Evolutionary conservation across 2,329 filamentous ascomycete species (phyloP).

Genomic region (Metarhizium robertsii): DNA sequence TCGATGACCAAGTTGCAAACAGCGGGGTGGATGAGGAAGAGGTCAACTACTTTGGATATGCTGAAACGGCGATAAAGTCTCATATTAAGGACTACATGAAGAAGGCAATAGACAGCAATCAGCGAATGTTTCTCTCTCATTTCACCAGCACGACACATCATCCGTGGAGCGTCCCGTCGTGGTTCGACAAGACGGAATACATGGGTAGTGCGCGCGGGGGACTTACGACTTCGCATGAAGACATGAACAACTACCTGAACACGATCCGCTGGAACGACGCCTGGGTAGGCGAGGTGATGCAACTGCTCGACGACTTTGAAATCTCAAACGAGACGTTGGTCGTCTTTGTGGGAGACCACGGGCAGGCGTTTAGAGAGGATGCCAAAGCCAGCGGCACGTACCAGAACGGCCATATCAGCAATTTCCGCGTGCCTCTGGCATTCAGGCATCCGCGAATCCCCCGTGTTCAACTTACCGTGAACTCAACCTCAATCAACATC

Average conservation of each 20-base stretch:
- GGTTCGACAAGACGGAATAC: neutral
- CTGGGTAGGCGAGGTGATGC: slow-evolving; percentile 22
- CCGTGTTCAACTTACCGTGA: slow-evolving; percentile 18
- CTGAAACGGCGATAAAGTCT: slow-evolving; percentile 19
- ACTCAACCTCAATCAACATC: slow-evolving; percentile 17
- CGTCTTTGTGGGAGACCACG: slow-evolving; percentile 23
- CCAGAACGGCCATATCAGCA: slow-evolving; percentile 22
- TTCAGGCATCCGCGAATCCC: slow-evolving; percentile 26
- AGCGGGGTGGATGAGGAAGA: slow-evolving; percentile 17
- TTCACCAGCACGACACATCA: slow-evolving; percentile 25
- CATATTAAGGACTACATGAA: slow-evolving; percentile 22
- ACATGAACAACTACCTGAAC: slow-evolving; percentile 24
- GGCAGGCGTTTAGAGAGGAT: slow-evolving; percentile 23
- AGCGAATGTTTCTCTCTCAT: slow-evolving; percentile 23
- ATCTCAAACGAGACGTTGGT: slow-evolving; percentile 22
- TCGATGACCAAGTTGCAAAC: slow-evolving; percentile 12
- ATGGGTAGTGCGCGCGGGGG: neutral
- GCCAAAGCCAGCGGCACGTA: slow-evolving; percentile 19
- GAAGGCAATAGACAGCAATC: slow-evolving; percentile 16
- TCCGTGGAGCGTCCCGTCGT: slow-evolving; percentile 4
- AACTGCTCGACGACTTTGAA: slow-evolving; percentile 19
- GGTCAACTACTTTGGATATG: slow-evolving; percentile 24
- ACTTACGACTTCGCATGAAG: slow-evolving; percentile 4
- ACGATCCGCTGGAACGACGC: slow-evolving; percentile 21
- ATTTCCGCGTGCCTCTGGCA: slow-evolving; percentile 23